A percentile compares a stretch with the other conserved stretches of the same genome.
Conservation (phyloP, 176 grass and related monocot species). For the Echinochloa phyllopogon region DNA sequence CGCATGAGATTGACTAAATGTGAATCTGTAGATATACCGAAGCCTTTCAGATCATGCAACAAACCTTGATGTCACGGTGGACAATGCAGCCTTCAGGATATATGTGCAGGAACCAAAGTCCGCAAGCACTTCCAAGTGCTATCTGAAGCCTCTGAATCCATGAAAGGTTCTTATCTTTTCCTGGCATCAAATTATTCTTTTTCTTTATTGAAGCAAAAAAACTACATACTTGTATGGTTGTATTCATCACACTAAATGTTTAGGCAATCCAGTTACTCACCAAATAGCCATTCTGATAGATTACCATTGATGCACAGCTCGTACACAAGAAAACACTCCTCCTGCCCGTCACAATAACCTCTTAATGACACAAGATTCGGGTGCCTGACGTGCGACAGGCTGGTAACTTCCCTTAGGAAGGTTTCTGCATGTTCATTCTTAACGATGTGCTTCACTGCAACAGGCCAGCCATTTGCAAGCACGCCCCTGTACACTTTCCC, state of each 20-base stretch:
- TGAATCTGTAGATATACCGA: slow-evolving; percentile 21
- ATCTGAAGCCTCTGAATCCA: slow-evolving; percentile 73
- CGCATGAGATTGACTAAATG: neutral
- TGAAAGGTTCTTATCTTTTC: slow-evolving; percentile 63
- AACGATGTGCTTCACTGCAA: slow-evolving; percentile 71
- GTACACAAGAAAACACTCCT: slow-evolving; percentile 75
- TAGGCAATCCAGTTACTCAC: slow-evolving; percentile 32
- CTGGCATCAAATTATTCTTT: slow-evolving; percentile 45
- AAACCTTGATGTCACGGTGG: slow-evolving; percentile 79
- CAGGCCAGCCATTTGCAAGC: slow-evolving; percentile 69
- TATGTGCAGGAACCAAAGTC: slow-evolving; percentile 82
- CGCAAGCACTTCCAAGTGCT: slow-evolving; percentile 63
- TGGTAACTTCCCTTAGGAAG: slow-evolving; percentile 72
- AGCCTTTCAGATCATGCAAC: slow-evolving; percentile 26
- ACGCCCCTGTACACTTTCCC: slow-evolving; percentile 77
- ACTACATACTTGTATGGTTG: neutral
- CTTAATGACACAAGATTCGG: slow-evolving; percentile 69
- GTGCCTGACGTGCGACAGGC: slow-evolving; percentile 66
- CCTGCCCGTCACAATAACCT: slow-evolving; percentile 63
- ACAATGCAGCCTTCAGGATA: slow-evolving; percentile 78
- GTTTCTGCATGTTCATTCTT: slow-evolving; percentile 74
- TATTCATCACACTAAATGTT: neutral
- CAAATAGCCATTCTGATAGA: slow-evolving; percentile 82
- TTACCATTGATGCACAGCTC: slow-evolving; percentile 71
- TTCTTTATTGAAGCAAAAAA: neutral